phyloP scores from a whole-genome alignment of 495 filamentous ascomycete genomes.

The Penicillium desertorum region DNA sequence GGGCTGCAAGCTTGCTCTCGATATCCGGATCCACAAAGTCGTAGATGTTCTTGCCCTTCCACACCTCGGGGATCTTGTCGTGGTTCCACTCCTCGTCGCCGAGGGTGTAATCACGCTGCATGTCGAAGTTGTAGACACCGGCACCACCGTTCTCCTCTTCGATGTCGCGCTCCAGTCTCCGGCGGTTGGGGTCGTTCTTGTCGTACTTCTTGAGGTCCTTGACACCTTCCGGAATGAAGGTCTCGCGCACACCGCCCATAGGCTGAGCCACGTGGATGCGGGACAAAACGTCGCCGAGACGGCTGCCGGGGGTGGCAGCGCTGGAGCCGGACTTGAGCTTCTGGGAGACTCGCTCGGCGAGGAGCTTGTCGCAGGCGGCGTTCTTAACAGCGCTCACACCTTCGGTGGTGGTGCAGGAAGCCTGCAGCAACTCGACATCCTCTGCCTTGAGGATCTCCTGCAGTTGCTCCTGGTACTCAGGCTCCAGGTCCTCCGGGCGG shows the following conservation, averaged over 20 bases:
- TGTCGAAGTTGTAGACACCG: slow-evolving; percentile 91
- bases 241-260: slow-evolving; percentile 74
- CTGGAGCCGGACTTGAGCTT: slow-evolving; percentile 88
- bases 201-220: slow-evolving; percentile 81
- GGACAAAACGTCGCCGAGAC: slow-evolving; percentile 82
- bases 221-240: slow-evolving; percentile 85
- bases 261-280: slow-evolving; percentile 96
- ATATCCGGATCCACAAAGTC: slow-evolving; percentile 98
- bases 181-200: slow-evolving; percentile 81
- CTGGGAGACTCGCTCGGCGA: slow-evolving; percentile 89
- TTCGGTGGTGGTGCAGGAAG: slow-evolving; percentile 93
- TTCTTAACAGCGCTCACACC: slow-evolving; percentile 95
- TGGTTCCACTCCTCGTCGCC: slow-evolving; percentile 89
- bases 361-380: slow-evolving; percentile 85
- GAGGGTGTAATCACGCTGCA: slow-evolving; percentile 82
- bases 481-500: slow-evolving; percentile 82
- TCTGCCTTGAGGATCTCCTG: slow-evolving; percentile 77
- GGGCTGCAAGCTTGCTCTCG: slow-evolving; percentile 80
- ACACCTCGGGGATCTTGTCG: slow-evolving; percentile 90
- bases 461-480: slow-evolving; percentile 72
- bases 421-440: slow-evolving; percentile 85
- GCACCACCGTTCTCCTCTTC: slow-evolving; percentile 92
- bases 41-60: slow-evolving; percentile 93
- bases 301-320: slow-evolving; percentile 66
- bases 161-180: slow-evolving; percentile 75